Base-by-base conservation (phyloP, 148 eudicot species). In the Heliosperma pusillum region DNA sequence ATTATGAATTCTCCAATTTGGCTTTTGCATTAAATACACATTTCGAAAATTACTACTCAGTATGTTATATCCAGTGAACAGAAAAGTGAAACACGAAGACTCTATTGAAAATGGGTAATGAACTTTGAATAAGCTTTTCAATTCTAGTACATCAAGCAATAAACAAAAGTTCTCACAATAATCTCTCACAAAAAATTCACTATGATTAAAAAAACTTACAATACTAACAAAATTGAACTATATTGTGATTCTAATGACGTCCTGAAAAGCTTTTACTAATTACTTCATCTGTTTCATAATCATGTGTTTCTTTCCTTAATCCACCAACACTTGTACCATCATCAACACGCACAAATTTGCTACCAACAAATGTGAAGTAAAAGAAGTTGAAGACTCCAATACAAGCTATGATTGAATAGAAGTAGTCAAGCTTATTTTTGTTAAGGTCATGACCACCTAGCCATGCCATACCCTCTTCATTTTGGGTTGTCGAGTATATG, bases 381-480 rank as follows among this genome's bases (percentile, higher is more conserved):
- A 77, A 60, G 42, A 86, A 80, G 70, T 91, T 91, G 0, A 85
- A 1, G 0, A 63, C 84, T 42, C 81, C 91, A 2, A 86, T 47
- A 20, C 70, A 75, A 10, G 88, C 92, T 53, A 92, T 69, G 1
- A 87, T 81, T 33, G 61, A 83, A 78, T 84, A 92, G 66, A 78
- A 92, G 59, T 84, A 81, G 0, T 92, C 97, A 12, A 92, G 87
- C 79, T 65, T 79, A 26, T 84, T 83, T 63, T 72, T 69, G 63
- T 92, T 92, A 2, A 92, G 90, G 42, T 92, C 94, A 66, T 78
- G 91, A 8, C 94, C 95, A 5, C 95, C 95, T 63, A 92, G 69
- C 94, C 97, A 90, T n/a, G 87, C 82, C 3, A 45, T 9, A 13
- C 78, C 79, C 10, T 85, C 82, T 0, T 76, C 40, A 21, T 24